phyloP scores from a whole-genome alignment of 2,329 filamentous ascomycete genomes.

The Neonectria hederae region DNA sequence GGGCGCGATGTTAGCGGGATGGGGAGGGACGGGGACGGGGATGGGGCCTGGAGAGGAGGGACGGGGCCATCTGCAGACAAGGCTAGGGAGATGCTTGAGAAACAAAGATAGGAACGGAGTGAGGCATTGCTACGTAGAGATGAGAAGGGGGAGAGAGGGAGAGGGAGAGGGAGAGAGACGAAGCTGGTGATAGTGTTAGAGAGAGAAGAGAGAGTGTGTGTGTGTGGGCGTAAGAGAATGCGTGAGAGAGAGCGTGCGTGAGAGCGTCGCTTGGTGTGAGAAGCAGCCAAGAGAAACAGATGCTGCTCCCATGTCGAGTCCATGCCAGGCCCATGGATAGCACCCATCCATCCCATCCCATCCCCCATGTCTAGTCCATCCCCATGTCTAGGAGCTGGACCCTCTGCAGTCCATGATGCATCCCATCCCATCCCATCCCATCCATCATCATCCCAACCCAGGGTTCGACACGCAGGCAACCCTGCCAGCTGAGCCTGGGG shows the following conservation, averaged over 20 bases:
- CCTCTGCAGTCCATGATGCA: background rate
- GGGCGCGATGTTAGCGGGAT: constrained; percentile 29
- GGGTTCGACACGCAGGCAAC: constrained; percentile 31
- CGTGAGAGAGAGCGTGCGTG: constrained; percentile 11
- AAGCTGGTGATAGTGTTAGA: background rate
- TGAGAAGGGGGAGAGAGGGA: constrained; percentile 14
- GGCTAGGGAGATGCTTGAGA: constrained; percentile 26
- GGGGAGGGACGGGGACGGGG: constrained; percentile 17
- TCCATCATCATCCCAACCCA: constrained; percentile 27
- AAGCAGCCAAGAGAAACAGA: constrained; percentile 1
- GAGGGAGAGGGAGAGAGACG: constrained; percentile 21
- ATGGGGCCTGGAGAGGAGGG: background rate
- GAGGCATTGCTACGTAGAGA: constrained; percentile 42
- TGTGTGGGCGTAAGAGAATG: constrained; percentile 6
- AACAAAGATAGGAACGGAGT: constrained; percentile 41
- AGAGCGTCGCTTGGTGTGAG: constrained; percentile 5
- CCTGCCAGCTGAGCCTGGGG: constrained; percentile 47
- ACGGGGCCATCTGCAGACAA: constrained; percentile 24
- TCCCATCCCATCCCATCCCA: constrained; percentile 18
- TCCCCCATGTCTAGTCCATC: background rate
- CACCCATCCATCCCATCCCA: constrained; percentile 10
- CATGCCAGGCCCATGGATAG: background rate
- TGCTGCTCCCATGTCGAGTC: background rate
- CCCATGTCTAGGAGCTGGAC: background rate
- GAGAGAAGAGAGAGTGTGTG: background rate